phyloP scores from a whole-genome alignment of 208 protist genomes.

The Lotmaria passim region DNA sequence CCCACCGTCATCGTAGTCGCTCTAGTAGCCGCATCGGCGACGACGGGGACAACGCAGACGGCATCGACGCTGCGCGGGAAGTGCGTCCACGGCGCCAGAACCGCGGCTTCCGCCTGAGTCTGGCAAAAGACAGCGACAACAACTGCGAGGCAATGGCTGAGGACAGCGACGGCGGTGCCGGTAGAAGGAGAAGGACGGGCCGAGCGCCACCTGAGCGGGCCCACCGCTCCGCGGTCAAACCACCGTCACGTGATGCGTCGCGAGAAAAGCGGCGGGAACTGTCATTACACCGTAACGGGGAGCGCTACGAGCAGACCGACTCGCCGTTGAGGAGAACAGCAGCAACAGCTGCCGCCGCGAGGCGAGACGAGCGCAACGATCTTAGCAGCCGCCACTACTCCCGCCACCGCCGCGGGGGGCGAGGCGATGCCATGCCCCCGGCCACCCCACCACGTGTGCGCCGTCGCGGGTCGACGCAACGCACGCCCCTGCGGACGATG shows the following conservation, averaged over 20 bases:
- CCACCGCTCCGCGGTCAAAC: background rate
- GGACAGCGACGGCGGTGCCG: background rate
- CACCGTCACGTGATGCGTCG: background rate
- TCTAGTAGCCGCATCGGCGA: background rate
- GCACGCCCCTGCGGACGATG: background rate
- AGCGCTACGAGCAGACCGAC: background rate
- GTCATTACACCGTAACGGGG: background rate
- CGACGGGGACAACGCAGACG: background rate
- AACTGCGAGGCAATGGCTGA: background rate
- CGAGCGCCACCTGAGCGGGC: background rate
- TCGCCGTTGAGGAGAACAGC: background rate
- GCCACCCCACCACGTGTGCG: background rate
- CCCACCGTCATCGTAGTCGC: background rate
- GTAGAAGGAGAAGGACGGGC: background rate
- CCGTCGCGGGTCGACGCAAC: background rate
- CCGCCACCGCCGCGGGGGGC: background rate
- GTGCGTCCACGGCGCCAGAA: background rate
- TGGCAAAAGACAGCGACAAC: background rate
- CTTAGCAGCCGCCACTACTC: background rate
- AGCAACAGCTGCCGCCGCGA: background rate
- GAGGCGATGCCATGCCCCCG: background rate
- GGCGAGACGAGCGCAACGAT: background rate
- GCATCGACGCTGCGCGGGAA: background rate
- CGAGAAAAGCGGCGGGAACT: background rate
- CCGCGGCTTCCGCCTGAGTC: constrained; percentile 15